These are phyloP conservation scores for Erysimum pusillum DNA, from an alignment of 441 rosid genomes.

Conservation along the genomic window DNA sequence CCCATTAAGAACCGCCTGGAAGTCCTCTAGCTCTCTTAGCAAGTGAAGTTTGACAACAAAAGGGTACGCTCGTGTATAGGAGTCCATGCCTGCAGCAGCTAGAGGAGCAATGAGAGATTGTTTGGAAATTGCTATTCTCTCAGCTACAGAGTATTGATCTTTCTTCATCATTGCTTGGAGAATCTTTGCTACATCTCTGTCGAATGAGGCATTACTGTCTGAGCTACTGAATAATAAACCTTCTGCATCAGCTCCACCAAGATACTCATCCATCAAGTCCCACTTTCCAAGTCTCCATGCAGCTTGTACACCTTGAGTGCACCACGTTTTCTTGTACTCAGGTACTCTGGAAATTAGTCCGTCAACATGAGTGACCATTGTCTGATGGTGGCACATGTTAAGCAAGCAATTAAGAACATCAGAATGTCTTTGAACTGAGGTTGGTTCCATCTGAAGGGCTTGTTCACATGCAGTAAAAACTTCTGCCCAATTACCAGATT, in stretches of 20 bases:
- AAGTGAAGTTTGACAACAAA: conserved; percentile 94
- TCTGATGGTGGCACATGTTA: conserved; percentile 99
- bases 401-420: conserved; percentile 95
- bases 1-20: conserved; percentile 71
- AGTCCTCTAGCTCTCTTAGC: conserved; percentile 90
- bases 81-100: conserved; percentile 99
- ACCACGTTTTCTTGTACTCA: conserved; percentile 96
- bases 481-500: conserved; percentile 98
- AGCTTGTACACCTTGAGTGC: conserved; percentile 99
- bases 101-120: conserved; percentile 98
- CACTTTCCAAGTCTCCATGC: conserved; percentile 99
- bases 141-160: conserved; percentile 84
- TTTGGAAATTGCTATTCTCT: conserved; percentile 87
- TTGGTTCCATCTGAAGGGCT: conserved; percentile 98
- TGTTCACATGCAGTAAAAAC: conserved; percentile 97
- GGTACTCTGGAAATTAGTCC: conserved; percentile 96
- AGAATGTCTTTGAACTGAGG: conserved; percentile 93
- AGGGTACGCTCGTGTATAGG: conserved; percentile 94
- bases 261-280: conserved; percentile 99
- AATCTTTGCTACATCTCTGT: conserved; percentile 97
- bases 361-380: conserved; percentile 98
- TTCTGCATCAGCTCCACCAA: conserved; percentile 86
- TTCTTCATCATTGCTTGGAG: conserved; percentile 95
- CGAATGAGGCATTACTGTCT: conserved; percentile 97
- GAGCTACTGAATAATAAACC: conserved; percentile 92